Evolutionary conservation across 352 stramenopile genomes (phyloP), one percentile per base, ranked within the genome.

Genomic region (Pythium periplocum): DNA sequence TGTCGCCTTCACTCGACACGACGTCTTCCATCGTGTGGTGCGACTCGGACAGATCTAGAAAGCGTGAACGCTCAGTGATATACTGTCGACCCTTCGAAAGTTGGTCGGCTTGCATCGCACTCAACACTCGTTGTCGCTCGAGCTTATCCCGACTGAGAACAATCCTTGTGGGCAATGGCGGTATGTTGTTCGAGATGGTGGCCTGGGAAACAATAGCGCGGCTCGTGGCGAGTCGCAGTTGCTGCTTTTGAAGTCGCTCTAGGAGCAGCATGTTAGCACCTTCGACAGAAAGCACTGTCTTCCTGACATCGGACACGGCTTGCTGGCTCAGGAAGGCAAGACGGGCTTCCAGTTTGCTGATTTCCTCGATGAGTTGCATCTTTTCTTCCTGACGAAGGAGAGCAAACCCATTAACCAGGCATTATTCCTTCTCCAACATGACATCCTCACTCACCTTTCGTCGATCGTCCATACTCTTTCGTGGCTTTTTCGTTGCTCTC

Each of bases 361-460:
- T 61, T 44, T 66, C 59, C 9, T 51, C 45, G 17, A 57, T 2
- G 0, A 66, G 43, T 26, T 45, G 33, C 2, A 53, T 49, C 39
- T 58, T 66, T 32, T 66, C 59, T 40, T 66, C 53, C 53, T 66
- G 38, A 12, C 38, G 12, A 42, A 12, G 12, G 1, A 26, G 17
- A 26, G 17, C 17, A 26, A 26, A 26, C 17, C 17, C 17, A 26
- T 26, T 0, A 26, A 26, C 17, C 17, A 26, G 17, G 17, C 17
- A 26, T 26, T 26, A 26, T 26, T 26, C 17, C 17, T 26, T 26
- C 17, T 26, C 17, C 17, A 26, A 26, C 17, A 26, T 26, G 17
- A 26, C 17, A 26, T 26, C 17, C 17, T 26, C 17, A 26, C 17
- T 26, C 17, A 26, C 17, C 17, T 26, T 26, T 26, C 17, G 17